Percentiles rank a stretch among this genome's conserved stretches.
These are phyloP conservation scores for Harringtonia aguacate DNA, from an alignment of 2,329 filamentous ascomycete species.

Conservation along the genomic window DNA sequence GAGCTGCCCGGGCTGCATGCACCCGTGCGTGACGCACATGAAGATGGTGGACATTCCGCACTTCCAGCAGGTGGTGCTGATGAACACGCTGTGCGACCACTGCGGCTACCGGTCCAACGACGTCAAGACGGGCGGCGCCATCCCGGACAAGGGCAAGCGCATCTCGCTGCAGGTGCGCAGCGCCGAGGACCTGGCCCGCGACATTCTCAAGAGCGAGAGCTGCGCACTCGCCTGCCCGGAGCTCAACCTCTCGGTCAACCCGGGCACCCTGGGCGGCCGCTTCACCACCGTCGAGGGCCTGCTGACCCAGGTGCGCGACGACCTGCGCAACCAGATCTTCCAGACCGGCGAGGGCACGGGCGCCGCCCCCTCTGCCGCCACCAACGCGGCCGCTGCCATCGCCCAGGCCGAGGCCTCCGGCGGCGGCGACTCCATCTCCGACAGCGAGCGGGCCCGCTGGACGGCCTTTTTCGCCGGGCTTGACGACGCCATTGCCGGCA, in stretches of 20 bases:
- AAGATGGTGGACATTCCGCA: constrained; percentile 98
- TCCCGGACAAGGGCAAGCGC: constrained; percentile 75
- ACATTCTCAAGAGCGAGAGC: constrained; percentile 93
- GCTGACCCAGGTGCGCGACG: constrained; percentile 82
- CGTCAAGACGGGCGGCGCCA: constrained; percentile 91
- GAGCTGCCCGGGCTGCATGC: constrained; percentile 82
- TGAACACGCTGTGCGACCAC: constrained; percentile 83
- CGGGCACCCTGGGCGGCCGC: constrained; percentile 85
- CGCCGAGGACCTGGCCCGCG: constrained; percentile 67
- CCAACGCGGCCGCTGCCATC: constrained; percentile 53
- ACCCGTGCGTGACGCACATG: constrained; percentile 84
- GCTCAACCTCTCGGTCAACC: constrained; percentile 76
- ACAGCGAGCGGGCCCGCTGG: constrained; percentile 62
- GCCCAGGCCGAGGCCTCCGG: constrained; percentile 33
- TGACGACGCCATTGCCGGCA: constrained; percentile 66
- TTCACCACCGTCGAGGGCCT: constrained; percentile 97
- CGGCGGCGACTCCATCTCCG: constrained; percentile 70
- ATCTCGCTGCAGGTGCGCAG: constrained; percentile 67
- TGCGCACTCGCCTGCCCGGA: constrained; percentile 82
- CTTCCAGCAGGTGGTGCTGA: constrained; percentile 95
- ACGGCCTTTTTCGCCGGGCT: constrained; percentile 68
- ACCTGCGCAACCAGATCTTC: constrained; percentile 82
- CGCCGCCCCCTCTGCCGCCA: background rate
- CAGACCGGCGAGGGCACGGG: constrained; percentile 31
- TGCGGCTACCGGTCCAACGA: constrained; percentile 95